phyloP scores from a whole-genome alignment of 768 basidiomycete genomes.

The Calocybe gangraenosa region DNA sequence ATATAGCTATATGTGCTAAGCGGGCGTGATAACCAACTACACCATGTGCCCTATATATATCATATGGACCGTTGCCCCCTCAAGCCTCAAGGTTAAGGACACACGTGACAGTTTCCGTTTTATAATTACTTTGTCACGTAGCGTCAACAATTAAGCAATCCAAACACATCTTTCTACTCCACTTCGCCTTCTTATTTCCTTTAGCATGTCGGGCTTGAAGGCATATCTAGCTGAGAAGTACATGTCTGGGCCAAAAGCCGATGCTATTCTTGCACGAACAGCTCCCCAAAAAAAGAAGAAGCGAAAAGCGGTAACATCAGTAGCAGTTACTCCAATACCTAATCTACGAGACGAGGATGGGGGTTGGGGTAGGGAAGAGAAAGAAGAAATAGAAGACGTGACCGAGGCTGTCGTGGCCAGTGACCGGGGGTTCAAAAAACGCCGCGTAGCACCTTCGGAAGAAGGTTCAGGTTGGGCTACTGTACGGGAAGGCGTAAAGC shows the following conservation, averaged over 20 bases:
- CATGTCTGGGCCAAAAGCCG: constrained; percentile 96
- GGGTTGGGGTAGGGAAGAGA: constrained; percentile 53
- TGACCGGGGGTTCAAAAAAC: constrained; percentile 80
- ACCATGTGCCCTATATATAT: constrained; percentile 9
- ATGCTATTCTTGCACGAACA: constrained; percentile 79
- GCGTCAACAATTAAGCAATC: too few species aligned
- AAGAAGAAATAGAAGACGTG: constrained; percentile 40
- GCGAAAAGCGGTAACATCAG: constrained; percentile 42
- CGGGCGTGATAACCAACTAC: constrained; percentile 17
- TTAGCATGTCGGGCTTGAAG: constrained; percentile 55
- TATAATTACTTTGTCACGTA: too few species aligned
- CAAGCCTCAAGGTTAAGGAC: too few species aligned
- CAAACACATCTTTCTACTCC: too few species aligned
- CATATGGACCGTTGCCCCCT: too few species aligned
- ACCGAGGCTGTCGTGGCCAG: constrained; percentile 64
- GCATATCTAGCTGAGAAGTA: constrained; percentile 88
- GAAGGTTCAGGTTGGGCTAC: constrained; percentile 66
- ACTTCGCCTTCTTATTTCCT: too few species aligned
- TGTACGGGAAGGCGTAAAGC: constrained; percentile 50
- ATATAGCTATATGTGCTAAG: too few species aligned
- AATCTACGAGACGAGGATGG: constrained; percentile 67
- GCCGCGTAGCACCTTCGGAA: constrained; percentile 35
- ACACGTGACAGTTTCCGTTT: too few species aligned
- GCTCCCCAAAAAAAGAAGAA: constrained; percentile 73
- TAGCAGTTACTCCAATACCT: constrained; percentile 23